phyloP scores from a whole-genome alignment of 164 flowering plant species.

The Litsea cubeba region DNA sequence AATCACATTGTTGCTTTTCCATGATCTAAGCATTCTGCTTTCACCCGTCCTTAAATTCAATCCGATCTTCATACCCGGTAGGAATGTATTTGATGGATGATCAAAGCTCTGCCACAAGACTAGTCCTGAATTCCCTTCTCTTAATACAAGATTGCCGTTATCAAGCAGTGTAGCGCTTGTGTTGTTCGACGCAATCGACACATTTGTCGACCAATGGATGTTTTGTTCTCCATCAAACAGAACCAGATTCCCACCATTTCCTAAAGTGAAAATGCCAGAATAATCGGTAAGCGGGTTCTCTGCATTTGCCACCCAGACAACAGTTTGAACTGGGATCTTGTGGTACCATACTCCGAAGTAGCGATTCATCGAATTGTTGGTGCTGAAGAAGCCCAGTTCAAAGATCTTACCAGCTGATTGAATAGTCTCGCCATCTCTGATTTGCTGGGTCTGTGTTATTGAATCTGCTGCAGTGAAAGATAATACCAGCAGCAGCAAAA shows the following conservation, averaged over 20 bases:
- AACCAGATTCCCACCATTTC: neutral
- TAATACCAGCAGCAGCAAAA: neutral
- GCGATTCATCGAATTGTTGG: neutral
- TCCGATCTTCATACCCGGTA: conserved; percentile 13
- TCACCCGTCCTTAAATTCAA: neutral
- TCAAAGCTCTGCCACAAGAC: conserved; percentile 27
- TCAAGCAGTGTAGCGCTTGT: conserved; percentile 11
- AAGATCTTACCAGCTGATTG: conserved; percentile 2
- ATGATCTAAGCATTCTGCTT: conserved; percentile 4
- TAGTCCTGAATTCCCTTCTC: neutral
- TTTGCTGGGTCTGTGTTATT: neutral
- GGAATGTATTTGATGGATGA: conserved; percentile 8
- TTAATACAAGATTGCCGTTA: conserved; percentile 18
- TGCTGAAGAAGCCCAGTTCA: conserved; percentile 13
- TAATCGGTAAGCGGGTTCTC: conserved; percentile 4
- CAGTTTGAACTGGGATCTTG: neutral
- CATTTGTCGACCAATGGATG: neutral
- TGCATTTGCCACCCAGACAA: conserved; percentile 11
- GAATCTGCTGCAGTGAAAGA: neutral
- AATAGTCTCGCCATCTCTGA: neutral
- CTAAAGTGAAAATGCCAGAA: neutral
- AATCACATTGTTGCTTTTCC: conserved; percentile 1
- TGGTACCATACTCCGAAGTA: conserved; percentile 11
- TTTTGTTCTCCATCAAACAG: neutral
- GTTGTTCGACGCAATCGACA: neutral